Conservation (phyloP, 1,284 basidiomycete species). For the Puccinia horiana region DNA sequence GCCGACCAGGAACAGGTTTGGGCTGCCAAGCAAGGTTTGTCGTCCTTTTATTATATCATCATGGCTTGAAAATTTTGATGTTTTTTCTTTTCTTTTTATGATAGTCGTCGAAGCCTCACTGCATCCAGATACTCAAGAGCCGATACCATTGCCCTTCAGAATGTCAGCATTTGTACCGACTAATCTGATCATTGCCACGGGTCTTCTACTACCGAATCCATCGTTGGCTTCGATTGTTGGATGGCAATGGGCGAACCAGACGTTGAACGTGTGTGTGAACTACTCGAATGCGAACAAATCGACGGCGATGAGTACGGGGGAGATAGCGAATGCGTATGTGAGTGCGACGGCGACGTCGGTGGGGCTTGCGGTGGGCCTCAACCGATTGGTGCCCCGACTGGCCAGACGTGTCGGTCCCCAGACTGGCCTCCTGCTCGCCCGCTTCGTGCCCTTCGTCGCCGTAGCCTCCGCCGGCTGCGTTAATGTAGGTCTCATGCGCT, state of each 20-base stretch:
- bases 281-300: slow-evolving; percentile 55
- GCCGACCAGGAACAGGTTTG: slow-evolving; percentile 57
- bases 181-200: slow-evolving; percentile 62
- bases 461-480: slow-evolving; percentile 63
- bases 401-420: slow-evolving; percentile 52
- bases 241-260: slow-evolving; percentile 65
- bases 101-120: slow-evolving; percentile 58
- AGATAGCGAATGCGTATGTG: slow-evolving; percentile 60
- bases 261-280: slow-evolving; percentile 59
- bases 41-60: neutral
- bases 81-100: neutral
- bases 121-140: slow-evolving; percentile 62
- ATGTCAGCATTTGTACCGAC: slow-evolving; percentile 64
- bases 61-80: no score
- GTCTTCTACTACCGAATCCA: slow-evolving; percentile 62
- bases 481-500: slow-evolving; percentile 64
- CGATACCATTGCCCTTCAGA: slow-evolving; percentile 63
- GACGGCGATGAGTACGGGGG: slow-evolving; percentile 53
- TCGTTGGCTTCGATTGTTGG: slow-evolving; percentile 60
- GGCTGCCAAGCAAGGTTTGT: slow-evolving; percentile 61
- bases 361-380: slow-evolving; percentile 63
- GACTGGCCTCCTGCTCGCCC: slow-evolving; percentile 58
- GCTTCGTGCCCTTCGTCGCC: slow-evolving; percentile 63
- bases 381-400: slow-evolving; percentile 61
- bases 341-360: slow-evolving; percentile 63